These are phyloP conservation scores for Polygonum aviculare DNA, from an alignment of 148 eudicot genomes.

Conservation along the genomic window DNA sequence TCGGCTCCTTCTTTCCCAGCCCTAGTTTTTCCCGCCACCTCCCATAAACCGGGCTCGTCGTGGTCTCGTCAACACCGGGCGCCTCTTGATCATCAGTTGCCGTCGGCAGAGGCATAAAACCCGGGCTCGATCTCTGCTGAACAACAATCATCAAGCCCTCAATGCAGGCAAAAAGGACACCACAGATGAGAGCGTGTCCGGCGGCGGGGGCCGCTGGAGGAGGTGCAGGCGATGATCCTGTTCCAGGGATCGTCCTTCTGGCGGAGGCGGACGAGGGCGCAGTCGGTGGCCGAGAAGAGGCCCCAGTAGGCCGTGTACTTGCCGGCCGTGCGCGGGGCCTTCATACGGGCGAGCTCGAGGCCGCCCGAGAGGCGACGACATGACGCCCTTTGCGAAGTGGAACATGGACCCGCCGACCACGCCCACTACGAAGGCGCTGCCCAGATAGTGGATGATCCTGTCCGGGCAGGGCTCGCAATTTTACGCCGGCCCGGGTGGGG, in stretches of 20 bases:
- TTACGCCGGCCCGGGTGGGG: background rate
- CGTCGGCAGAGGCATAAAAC: slow-evolving; percentile 6
- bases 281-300: slow-evolving; percentile 52
- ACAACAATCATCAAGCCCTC: slow-evolving; percentile 51
- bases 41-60: background rate
- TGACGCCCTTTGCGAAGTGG: slow-evolving; percentile 50
- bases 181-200: slow-evolving; percentile 38
- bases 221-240: slow-evolving; percentile 52
- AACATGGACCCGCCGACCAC: slow-evolving; percentile 53
- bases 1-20: slow-evolving; percentile 8
- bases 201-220: slow-evolving; percentile 46
- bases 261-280: slow-evolving; percentile 43
- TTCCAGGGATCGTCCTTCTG: slow-evolving; percentile 84
- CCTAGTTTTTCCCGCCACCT: slow-evolving; percentile 34
- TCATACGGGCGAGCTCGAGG: slow-evolving; percentile 37
- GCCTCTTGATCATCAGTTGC: background rate
- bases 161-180: slow-evolving; percentile 36
- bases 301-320: slow-evolving; percentile 68
- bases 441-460: background rate
- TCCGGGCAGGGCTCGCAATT: background rate
- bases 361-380: slow-evolving; percentile 45
- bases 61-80: background rate
- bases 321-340: slow-evolving; percentile 49
- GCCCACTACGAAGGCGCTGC: slow-evolving; percentile 66
- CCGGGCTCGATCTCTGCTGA: slow-evolving; percentile 12